A percentile compares a stretch with the other conserved stretches of the same genome.
Conservation (phyloP, 352 stramenopile genomes). For the Phytopythium helicoides region DNA sequence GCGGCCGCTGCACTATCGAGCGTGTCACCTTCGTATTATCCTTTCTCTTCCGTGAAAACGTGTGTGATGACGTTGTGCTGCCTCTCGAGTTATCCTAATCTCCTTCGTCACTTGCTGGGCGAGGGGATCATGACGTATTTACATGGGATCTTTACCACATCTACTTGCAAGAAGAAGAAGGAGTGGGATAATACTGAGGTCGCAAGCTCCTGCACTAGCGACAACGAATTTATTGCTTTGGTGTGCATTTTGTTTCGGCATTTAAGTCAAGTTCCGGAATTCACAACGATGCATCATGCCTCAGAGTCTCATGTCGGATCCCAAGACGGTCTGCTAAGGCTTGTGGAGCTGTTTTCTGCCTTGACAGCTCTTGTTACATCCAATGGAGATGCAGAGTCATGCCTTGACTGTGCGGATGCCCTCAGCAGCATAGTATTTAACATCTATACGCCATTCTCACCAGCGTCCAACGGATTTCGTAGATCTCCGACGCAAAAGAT, state of each 20-base stretch:
- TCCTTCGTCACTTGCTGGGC: slow-evolving; percentile 49
- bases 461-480: no score
- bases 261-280: slow-evolving; percentile 36
- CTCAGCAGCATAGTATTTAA: slow-evolving; percentile 58
- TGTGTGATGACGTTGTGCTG: slow-evolving; percentile 64
- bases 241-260: slow-evolving; percentile 60
- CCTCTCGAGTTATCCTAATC: slow-evolving; percentile 32
- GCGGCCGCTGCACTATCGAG: not conserved
- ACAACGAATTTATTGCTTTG: slow-evolving; percentile 41
- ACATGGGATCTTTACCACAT: slow-evolving; percentile 24
- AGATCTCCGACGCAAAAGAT: not conserved
- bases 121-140: slow-evolving; percentile 39
- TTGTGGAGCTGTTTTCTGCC: slow-evolving; percentile 50
- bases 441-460: not conserved
- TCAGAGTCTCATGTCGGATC: not conserved
- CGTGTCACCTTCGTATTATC: slow-evolving; percentile 4
- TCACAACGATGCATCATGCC: slow-evolving; percentile 6
- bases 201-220: slow-evolving; percentile 5
- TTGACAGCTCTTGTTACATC: slow-evolving; percentile 24
- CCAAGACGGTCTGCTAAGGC: not conserved
- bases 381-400: slow-evolving; percentile 32
- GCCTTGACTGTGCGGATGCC: slow-evolving; percentile 59
- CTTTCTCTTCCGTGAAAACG: slow-evolving; percentile 26
- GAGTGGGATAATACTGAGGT: not conserved
- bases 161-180: not conserved